These are phyloP conservation scores for Debaryomyces robertsiae DNA, from an alignment of 1,139 yeast species.

Conservation along the genomic window DNA sequence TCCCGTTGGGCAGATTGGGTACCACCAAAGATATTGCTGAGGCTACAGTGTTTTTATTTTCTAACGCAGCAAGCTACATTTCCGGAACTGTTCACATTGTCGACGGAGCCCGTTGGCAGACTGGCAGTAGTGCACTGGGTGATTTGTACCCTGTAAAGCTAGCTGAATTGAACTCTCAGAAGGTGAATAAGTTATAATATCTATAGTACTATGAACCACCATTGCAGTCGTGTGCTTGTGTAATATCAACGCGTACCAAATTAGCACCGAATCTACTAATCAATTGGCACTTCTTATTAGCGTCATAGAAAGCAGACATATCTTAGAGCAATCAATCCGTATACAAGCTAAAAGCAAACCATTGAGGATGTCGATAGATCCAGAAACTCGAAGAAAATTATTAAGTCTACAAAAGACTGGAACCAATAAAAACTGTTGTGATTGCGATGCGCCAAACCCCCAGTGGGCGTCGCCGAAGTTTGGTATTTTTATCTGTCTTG, in stretches of 20 bases:
- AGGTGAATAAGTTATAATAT: constrained; percentile 18
- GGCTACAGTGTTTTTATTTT: constrained; percentile 76
- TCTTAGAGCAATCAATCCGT: neutral
- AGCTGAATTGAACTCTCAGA: constrained; percentile 18
- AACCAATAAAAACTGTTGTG: constrained; percentile 86
- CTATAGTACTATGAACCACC: neutral
- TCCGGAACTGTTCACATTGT: constrained; percentile 78
- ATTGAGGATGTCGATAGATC: constrained; percentile 72
- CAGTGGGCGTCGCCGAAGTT: constrained; percentile 99
- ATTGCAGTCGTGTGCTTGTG: constrained; percentile 10
- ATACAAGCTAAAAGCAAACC: neutral
- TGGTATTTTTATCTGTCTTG: constrained; percentile 94
- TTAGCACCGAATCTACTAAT: constrained; percentile 2
- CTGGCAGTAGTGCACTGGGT: constrained; percentile 42
- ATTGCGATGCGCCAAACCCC: constrained; percentile 93
- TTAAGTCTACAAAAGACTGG: constrained; percentile 79
- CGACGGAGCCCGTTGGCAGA: constrained; percentile 89
- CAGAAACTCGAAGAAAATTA: constrained; percentile 83
- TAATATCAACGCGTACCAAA: constrained; percentile 9
- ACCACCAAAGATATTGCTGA: constrained; percentile 77
- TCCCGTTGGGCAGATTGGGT: constrained; percentile 80
- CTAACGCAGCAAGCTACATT: constrained; percentile 74
- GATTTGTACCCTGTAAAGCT: constrained; percentile 39
- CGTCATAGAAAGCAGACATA: neutral
- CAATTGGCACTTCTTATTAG: neutral